Evolutionary conservation across 768 basidiomycete species (phyloP), one percentile per base, ranked within the genome.

Genomic region (Psilocybe cyanescens): DNA sequence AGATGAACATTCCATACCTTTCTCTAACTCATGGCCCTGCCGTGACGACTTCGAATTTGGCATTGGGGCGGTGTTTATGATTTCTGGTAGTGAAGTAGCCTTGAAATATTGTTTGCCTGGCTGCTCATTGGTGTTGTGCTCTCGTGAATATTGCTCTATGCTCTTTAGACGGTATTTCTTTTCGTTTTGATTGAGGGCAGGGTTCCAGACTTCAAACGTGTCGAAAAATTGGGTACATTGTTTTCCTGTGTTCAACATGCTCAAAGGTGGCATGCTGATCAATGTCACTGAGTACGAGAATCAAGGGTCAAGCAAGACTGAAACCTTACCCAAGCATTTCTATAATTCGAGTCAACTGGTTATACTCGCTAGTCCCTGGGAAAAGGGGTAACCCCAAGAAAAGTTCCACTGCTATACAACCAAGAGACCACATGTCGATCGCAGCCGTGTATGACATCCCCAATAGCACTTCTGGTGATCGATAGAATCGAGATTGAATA

Each of bases 381-480:
- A 99, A 99, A 14, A 99, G 80, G 7, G 97, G 97, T 55, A 99
- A 74, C 6, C 97, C 97, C 49, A 99, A 81, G 83, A 99, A 99
- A 41, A 99, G 86, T 73, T 99, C 97, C 30, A 99, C 97, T 4
- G 96, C 97, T 62, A 99, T 99, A 71, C 97, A 99, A 3, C 97
- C 97, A 61, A 99, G 78, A 16, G 94, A 96, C 97, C 97, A 99
- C 95, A 99, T 98, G 75, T 99, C 97, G 76, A 99, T 99, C 9
- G 94, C 82, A 9, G 95, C 88, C 24, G 91, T 96, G 74, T 99
- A 99, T 11, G 95, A 89, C 74, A 98, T 88, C 12, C 95, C 95
- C 28, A 99, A 82, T 30, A 99, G 83, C 16, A 99, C 97, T 78
- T 99, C 97, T 11, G 97, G 97, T 2, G 94, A 97, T 47, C 97